Percentiles rank a stretch among this genome's conserved stretches.
Evolutionary conservation across 2,329 filamentous ascomycete genomes (phyloP).

Genomic region (Pseudogymnoascus sp.): DNA sequence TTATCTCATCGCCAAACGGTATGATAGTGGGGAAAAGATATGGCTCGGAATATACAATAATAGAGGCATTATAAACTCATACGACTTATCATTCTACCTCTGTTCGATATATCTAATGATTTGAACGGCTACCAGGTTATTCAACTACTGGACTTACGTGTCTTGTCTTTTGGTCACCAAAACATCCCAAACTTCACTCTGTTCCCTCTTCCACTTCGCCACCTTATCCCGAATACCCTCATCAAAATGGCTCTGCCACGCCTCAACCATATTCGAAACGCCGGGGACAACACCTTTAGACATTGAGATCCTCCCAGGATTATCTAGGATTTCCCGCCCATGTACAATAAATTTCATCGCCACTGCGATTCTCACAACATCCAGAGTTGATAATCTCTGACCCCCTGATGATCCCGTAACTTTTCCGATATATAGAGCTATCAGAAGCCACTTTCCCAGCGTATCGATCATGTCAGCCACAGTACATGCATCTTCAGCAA

Average conservation of each 20-base stretch:
- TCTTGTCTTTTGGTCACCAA: no score
- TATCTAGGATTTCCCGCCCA: neutral
- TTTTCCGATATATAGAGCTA: conserved; percentile 13
- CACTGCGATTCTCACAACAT: conserved; percentile 11
- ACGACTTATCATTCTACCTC: no score
- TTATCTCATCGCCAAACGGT: no score
- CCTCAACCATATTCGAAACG: conserved; percentile 9
- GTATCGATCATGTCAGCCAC: conserved; percentile 12
- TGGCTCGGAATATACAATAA: no score
- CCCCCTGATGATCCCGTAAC: neutral
- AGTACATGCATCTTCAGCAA: conserved; percentile 11
- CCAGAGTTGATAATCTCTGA: conserved; percentile 3
- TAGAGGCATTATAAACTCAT: no score
- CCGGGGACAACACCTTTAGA: neutral
- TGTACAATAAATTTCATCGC: conserved; percentile 14
- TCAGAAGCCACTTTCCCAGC: conserved; percentile 9
- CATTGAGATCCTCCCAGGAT: neutral
- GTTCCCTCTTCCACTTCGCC: conserved; percentile 13
- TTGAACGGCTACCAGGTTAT: no score
- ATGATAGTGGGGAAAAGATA: no score
- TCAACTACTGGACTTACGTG: no score
- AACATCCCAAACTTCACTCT: conserved; percentile 6
- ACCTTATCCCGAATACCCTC: conserved; percentile 15
- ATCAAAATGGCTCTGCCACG: conserved; percentile 14
- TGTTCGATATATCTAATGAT: no score